Percentiles rank a stretch among this genome's conserved stretches.
Conservation (phyloP, 2,329 filamentous ascomycete genomes). For the Verticillium tricorpus region DNA sequence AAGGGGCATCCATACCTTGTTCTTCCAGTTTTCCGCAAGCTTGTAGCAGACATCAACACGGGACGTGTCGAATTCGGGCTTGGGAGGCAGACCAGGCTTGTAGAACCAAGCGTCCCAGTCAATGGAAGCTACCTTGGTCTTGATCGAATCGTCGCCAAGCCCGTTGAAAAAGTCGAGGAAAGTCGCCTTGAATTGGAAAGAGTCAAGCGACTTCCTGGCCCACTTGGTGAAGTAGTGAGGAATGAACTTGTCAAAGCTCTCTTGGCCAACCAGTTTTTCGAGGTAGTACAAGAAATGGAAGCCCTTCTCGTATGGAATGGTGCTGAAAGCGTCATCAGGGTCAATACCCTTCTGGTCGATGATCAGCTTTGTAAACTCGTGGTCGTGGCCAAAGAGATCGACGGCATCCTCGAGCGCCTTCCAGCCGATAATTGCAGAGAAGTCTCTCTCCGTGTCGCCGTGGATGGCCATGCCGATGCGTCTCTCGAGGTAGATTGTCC, state of each 20-base stretch:
- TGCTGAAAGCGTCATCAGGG: slow-evolving; percentile 92
- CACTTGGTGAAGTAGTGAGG: slow-evolving; percentile 89
- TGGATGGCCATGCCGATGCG: slow-evolving; percentile 74
- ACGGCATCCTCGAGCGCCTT: slow-evolving; percentile 81
- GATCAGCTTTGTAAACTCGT: slow-evolving; percentile 90
- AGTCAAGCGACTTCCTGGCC: slow-evolving; percentile 83
- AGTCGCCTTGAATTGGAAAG: slow-evolving; percentile 88
- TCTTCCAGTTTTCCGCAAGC: slow-evolving; percentile 77
- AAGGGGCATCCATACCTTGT: slow-evolving; percentile 33
- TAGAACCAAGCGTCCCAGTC: slow-evolving; percentile 93
- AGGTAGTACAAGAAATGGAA: slow-evolving; percentile 92
- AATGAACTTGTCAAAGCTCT: slow-evolving; percentile 93
- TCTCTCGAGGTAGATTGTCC: slow-evolving; percentile 93
- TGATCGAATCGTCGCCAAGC: slow-evolving; percentile 56
- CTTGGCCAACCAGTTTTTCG: slow-evolving; percentile 76
- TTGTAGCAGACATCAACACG: slow-evolving; percentile 82
- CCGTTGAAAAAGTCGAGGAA: slow-evolving; percentile 78
- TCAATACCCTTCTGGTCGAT: slow-evolving; percentile 85
- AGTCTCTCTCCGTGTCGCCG: slow-evolving; percentile 82
- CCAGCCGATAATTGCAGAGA: slow-evolving; percentile 95
- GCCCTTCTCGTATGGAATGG: slow-evolving; percentile 91
- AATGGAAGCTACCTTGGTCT: slow-evolving; percentile 63
- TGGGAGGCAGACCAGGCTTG: slow-evolving; percentile 80
- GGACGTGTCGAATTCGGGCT: slow-evolving; percentile 85
- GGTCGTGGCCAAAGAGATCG: slow-evolving; percentile 71